A percentile compares a stretch with the other conserved stretches of the same genome.
Evolutionary conservation across 2,329 filamentous ascomycete species (phyloP).

Genomic region (Aspergillus sp.): DNA sequence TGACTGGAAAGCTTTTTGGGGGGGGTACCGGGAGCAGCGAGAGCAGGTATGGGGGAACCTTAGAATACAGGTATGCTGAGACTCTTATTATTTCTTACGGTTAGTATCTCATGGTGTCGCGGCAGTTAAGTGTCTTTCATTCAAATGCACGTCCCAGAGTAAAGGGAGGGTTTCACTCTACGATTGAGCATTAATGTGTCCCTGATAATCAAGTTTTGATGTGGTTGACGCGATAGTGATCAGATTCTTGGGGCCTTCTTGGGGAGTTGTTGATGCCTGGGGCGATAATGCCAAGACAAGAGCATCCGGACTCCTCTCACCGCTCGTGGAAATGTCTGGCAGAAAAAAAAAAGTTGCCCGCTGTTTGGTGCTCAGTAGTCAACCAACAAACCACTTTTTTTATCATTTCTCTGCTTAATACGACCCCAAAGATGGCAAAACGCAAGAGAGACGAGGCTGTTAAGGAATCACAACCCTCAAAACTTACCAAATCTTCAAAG

Average conservation of each 20-base stretch:
- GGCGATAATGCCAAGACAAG: neutral
- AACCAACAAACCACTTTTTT: neutral
- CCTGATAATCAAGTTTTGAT: conserved; percentile 4
- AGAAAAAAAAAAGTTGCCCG: conserved; percentile 28
- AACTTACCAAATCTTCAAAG: conserved; percentile 34
- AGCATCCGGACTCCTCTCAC: conserved; percentile 6
- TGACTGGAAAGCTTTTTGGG: conserved; percentile 18
- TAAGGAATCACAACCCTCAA: conserved; percentile 32
- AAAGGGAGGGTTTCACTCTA: neutral
- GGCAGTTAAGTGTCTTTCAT: neutral
- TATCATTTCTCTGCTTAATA: neutral
- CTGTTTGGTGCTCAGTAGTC: conserved; percentile 7
- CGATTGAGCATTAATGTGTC: neutral
- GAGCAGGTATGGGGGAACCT: conserved; percentile 9
- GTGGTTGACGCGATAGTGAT: conserved; percentile 7
- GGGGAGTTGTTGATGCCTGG: neutral
- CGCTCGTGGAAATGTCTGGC: conserved; percentile 19
- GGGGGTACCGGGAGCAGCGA: conserved; percentile 18
- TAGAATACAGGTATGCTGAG: conserved; percentile 1
- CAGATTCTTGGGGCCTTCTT: neutral
- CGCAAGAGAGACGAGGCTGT: conserved; percentile 43
- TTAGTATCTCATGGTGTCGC: neutral
- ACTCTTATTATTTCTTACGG: neutral
- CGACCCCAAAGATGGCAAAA: conserved; percentile 39
- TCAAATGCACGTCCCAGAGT: neutral